Percentiles rank a stretch among this genome's conserved stretches.
These are phyloP conservation scores for Keithomyces neogunnii DNA, from an alignment of 2,329 filamentous ascomycete species.

Conservation along the genomic window DNA sequence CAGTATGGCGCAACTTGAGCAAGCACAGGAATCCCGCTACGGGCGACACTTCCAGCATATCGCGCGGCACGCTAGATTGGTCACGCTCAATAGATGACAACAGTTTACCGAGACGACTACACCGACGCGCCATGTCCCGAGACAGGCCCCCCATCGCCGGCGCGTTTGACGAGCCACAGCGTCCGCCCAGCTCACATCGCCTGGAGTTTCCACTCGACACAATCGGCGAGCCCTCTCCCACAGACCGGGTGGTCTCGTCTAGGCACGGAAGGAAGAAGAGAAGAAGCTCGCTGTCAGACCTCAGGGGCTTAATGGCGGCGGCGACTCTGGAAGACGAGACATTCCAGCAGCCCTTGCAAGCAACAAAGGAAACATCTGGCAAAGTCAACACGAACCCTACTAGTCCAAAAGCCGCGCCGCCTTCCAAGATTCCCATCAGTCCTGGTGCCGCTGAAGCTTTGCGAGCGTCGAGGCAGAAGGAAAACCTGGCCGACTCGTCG, in stretches of 20 bases:
- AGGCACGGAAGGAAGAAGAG: slow-evolving; percentile 64
- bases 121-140: slow-evolving; percentile 44
- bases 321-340: slow-evolving; percentile 37
- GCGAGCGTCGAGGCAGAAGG: slow-evolving; percentile 39
- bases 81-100: slow-evolving; percentile 70
- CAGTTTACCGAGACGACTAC: slow-evolving; percentile 33
- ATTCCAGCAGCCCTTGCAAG: slow-evolving; percentile 37
- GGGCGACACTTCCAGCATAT: slow-evolving; percentile 54
- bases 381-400: slow-evolving; percentile 40
- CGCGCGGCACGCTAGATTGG: slow-evolving; percentile 57
- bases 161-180: slow-evolving; percentile 50
- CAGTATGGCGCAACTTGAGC: slow-evolving; percentile 81
- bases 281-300: slow-evolving; percentile 83
- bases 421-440: slow-evolving; percentile 45
- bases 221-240: slow-evolving; percentile 47
- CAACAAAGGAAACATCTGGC: slow-evolving; percentile 45
- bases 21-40: slow-evolving; percentile 60
- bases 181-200: slow-evolving; percentile 50
- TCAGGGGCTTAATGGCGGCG: slow-evolving; percentile 60
- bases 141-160: slow-evolving; percentile 54
- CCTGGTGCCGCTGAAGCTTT: slow-evolving; percentile 30
- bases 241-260: slow-evolving; percentile 20
- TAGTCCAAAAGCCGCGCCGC: slow-evolving; percentile 33
- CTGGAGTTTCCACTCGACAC: slow-evolving; percentile 49
- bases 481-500: slow-evolving; percentile 21